Conservation (phyloP, 2,329 filamentous ascomycete species). For the Diaporthe velutina region DNA sequence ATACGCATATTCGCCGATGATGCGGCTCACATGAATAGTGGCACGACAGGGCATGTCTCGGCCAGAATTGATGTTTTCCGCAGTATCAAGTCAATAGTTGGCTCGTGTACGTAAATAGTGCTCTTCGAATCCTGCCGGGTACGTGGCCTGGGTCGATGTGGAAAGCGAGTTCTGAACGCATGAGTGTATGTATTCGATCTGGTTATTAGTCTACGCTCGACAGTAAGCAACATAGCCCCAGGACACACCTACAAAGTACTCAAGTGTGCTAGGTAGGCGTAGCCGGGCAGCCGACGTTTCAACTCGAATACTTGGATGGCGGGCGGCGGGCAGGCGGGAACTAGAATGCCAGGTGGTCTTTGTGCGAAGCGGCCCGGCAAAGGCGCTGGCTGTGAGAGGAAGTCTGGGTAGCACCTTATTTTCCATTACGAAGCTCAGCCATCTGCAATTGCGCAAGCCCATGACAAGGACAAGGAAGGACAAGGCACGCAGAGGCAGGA, state of each 20-base stretch:
- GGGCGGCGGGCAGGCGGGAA: background rate
- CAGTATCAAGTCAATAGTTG: background rate
- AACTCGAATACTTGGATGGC: background rate
- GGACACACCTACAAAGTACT: background rate
- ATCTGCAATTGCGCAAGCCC: constrained; percentile 25
- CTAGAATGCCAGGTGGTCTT: constrained; percentile 6
- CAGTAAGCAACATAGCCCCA: background rate
- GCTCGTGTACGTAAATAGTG: constrained; percentile 21
- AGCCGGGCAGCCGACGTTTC: constrained; percentile 13
- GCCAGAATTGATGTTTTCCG: background rate
- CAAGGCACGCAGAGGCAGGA: constrained; percentile 16
- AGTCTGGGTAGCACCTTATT: constrained; percentile 11
- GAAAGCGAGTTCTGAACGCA: no score
- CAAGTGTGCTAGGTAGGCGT: background rate
- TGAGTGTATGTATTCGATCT: background rate
- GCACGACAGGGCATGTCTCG: background rate
- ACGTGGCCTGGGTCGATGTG: background rate
- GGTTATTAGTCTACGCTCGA: no score
- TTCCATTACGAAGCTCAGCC: constrained; percentile 30
- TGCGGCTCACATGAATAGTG: background rate
- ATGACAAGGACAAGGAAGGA: constrained; percentile 22
- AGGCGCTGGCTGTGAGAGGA: background rate
- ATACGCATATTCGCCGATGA: background rate
- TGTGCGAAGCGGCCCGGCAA: background rate
- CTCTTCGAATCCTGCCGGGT: background rate